These are phyloP conservation scores for Cupressus sempervirens DNA, from an alignment of 75 land plant genomes.

Conservation along the genomic window DNA sequence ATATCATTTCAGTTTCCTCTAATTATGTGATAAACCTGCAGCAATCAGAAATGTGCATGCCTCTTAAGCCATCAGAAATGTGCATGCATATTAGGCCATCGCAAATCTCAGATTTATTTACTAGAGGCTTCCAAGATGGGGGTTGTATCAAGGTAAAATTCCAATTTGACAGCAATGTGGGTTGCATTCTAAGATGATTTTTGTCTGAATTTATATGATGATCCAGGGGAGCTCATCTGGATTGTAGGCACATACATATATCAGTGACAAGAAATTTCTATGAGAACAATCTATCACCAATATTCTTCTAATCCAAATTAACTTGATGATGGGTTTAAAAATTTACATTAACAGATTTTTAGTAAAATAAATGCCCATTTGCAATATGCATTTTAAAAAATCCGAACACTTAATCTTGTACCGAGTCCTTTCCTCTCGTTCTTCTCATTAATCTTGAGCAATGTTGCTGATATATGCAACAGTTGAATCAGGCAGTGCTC, in stretches of 20 bases:
- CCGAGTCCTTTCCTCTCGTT: not conserved
- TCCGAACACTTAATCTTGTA: not conserved
- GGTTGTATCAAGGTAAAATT: not conserved
- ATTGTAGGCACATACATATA: not conserved
- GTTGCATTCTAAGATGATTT: not conserved
- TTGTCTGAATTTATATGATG: not conserved
- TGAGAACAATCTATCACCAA: too few species aligned
- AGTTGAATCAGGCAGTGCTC: not conserved
- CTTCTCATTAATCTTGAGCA: not conserved
- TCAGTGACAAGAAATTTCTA: not conserved
- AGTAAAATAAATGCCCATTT: not conserved
- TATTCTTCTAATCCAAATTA: not conserved
- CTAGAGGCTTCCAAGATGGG: not conserved
- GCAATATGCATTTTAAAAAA: not conserved
- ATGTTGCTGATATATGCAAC: not conserved
- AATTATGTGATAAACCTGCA: not conserved
- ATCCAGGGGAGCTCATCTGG: not conserved
- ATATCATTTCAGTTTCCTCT: not conserved
- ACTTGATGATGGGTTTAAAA: not conserved
- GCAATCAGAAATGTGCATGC: not conserved
- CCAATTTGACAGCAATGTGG: not conserved
- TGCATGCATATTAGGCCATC: not conserved
- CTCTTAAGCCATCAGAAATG: not conserved
- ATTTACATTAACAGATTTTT: not conserved
- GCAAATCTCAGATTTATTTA: not conserved